A percentile compares a stretch with the other conserved stretches of the same genome.
Conservation (phyloP, 306 rosid species). For the Herpetospermum pedunculosum region DNA sequence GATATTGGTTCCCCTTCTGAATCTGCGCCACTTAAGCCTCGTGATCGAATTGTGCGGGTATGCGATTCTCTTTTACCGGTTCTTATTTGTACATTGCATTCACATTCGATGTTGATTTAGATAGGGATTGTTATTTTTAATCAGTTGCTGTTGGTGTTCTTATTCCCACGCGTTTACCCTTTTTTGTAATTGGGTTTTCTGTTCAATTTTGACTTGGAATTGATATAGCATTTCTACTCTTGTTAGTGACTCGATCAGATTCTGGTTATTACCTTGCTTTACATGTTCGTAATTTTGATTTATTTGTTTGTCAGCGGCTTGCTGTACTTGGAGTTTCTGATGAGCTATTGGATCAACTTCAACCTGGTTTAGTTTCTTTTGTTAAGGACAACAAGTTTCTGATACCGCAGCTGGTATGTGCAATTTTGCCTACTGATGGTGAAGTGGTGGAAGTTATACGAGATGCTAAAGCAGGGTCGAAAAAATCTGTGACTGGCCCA, state of each 20-base stretch:
- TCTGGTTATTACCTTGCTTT: neutral
- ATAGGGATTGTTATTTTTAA: neutral
- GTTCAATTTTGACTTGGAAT: conserved; percentile 6
- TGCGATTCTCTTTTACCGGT: neutral
- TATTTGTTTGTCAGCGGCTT: conserved; percentile 41
- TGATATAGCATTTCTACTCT: neutral
- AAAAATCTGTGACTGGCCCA: conserved; percentile 9
- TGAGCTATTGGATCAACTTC: conserved; percentile 35
- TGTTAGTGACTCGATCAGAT: neutral
- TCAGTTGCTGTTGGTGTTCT: neutral
- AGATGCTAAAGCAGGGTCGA: conserved; percentile 28
- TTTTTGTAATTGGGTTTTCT: neutral
- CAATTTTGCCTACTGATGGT: conserved; percentile 51
- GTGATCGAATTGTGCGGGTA: conserved; percentile 73
- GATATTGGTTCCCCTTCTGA: conserved; percentile 49
- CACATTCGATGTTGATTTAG: neutral
- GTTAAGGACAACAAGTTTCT: conserved; percentile 27
- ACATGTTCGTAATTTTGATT: conserved; percentile 13
- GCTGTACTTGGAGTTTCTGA: conserved; percentile 48
- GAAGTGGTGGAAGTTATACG: conserved; percentile 39
- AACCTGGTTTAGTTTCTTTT: conserved; percentile 55
- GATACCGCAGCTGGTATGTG: conserved; percentile 48
- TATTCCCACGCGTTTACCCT: neutral
- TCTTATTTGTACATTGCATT: neutral
- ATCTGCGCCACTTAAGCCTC: conserved; percentile 28